phyloP scores from a whole-genome alignment of 179 eudicot species.

The Amaranthus tricolor region DNA sequence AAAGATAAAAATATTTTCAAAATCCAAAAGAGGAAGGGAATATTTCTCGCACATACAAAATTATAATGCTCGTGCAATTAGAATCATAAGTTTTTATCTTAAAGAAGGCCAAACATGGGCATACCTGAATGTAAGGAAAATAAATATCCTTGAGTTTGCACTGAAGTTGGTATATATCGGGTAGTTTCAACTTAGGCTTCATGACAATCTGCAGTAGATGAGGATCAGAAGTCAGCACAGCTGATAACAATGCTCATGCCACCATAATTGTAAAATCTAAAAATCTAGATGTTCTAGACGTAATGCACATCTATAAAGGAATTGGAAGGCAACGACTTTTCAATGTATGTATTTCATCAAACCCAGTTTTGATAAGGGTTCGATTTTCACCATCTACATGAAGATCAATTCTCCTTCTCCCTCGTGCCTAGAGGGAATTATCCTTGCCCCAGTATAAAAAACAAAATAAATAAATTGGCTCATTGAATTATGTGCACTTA shows the following conservation, averaged over 20 bases:
- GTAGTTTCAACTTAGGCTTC: slow-evolving; percentile 44
- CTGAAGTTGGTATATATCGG: slow-evolving; percentile 41
- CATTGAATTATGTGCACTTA: too few relatives aligned
- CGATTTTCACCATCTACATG: too few relatives aligned
- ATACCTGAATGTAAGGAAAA: slow-evolving; percentile 81
- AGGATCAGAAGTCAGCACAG: not conserved
- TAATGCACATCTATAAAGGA: not conserved
- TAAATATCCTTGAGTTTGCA: slow-evolving; percentile 75
- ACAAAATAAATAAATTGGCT: too few relatives aligned
- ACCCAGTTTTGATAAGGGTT: not conserved
- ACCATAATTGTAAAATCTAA: not conserved
- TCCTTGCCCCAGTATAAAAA: too few relatives aligned
- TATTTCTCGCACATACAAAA: not conserved
- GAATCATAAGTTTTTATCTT: not conserved
- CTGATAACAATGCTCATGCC: not conserved
- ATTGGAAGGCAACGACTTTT: not conserved
- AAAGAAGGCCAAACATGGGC: not conserved
- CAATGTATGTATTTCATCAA: not conserved
- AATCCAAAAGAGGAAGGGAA: not conserved
- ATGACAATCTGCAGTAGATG: slow-evolving; percentile 50
- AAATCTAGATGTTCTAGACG: not conserved
- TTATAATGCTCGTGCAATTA: not conserved
- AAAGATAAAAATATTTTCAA: not conserved
- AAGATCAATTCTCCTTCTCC: too few relatives aligned
- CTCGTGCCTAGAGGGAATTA: too few relatives aligned